Evolutionary conservation across 345 rosid genomes (phyloP), one percentile per base, ranked within the genome.

Genomic region (Raphanus sativus): DNA sequence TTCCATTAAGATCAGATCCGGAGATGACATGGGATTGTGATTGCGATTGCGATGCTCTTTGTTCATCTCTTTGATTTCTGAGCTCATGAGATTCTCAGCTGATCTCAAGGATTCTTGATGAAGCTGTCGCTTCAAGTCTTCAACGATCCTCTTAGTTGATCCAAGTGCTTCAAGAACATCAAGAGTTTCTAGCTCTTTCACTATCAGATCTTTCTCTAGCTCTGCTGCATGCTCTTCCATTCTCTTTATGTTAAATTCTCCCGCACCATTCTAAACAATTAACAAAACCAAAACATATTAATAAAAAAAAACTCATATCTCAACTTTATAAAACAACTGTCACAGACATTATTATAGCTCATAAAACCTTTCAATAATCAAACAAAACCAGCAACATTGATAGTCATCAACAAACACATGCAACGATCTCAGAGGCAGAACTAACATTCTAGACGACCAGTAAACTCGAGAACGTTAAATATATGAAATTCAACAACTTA

Each of bases 101-200:
- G 87, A 50, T 50, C 89, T 90, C 48, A 86, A n/a, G 0, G 97
- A 92, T 76, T 94, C 97, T 81, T 87, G 86, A 65, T 90, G 91
- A 24, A 92, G 91, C 78, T 92, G 95, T 59, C 88, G 83, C 88
- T 94, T 94, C 26, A 94, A 71, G 50, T 94, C 97, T 76, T 94
- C 97, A 1, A 94, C 99, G 11, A 90, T 87, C 71, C 86, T 86
- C 70, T 94, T 94, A 0, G 98, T 92, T 0, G 95, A 82, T 54
- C 93, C 97, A 3, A 94, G 89, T 74, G 89, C 98, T 85, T 94
- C 98, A 0, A 94, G 84, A 42, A 94, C 95, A 85, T 94, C 98
- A 1, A 94, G 92, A 4, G 97, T 90, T 69, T 92, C 97, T 17
- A 95, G 58, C 82, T 95, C 99, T 83, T 94, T 94, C 82, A 94